phyloP scores from a whole-genome alignment of 2,329 filamentous ascomycete species.

The Fonsecaea erecta region DNA sequence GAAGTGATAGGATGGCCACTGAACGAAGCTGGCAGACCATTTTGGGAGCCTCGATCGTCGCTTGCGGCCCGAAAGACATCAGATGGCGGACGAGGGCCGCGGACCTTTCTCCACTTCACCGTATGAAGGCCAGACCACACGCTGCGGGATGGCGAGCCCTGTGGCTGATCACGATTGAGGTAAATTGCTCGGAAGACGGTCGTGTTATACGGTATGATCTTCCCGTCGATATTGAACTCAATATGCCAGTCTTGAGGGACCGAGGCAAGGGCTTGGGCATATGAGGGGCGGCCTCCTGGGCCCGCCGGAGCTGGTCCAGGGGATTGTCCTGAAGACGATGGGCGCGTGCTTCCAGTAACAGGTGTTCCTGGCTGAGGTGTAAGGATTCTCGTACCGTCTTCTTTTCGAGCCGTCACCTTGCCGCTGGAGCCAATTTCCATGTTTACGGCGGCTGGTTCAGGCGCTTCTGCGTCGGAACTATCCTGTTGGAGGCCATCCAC shows the following conservation, averaged over 20 bases:
- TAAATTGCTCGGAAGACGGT: slow-evolving; percentile 96
- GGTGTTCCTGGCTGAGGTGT: slow-evolving; percentile 68
- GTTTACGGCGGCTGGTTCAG: slow-evolving; percentile 85
- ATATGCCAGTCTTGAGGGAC: slow-evolving; percentile 95
- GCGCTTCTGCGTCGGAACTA: slow-evolving; percentile 72
- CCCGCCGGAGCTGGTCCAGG: slow-evolving; percentile 49
- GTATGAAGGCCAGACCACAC: slow-evolving; percentile 91
- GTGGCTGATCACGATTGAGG: slow-evolving; percentile 63
- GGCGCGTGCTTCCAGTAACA: slow-evolving; percentile 39
- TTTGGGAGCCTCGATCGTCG: slow-evolving; percentile 52
- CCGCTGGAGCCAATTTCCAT: slow-evolving; percentile 85
- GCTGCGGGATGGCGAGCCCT: slow-evolving; percentile 72
- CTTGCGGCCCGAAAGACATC: slow-evolving; percentile 52
- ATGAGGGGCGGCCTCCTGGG: slow-evolving; percentile 65
- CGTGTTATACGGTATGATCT: slow-evolving; percentile 84
- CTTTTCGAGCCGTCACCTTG: slow-evolving; percentile 86
- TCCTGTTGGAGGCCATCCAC: slow-evolving; percentile 90
- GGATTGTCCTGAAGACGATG: slow-evolving; percentile 39
- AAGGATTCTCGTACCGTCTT: slow-evolving; percentile 84
- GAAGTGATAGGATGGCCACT: slow-evolving; percentile 82
- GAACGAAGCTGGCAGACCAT: slow-evolving; percentile 73
- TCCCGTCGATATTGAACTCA: slow-evolving; percentile 85
- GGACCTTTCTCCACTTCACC: slow-evolving; percentile 86
- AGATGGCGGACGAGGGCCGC: slow-evolving; percentile 75
- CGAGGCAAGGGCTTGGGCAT: slow-evolving; percentile 80